Conservation (phyloP, 1,284 basidiomycete genomes). For the Abortiporus biennis region DNA sequence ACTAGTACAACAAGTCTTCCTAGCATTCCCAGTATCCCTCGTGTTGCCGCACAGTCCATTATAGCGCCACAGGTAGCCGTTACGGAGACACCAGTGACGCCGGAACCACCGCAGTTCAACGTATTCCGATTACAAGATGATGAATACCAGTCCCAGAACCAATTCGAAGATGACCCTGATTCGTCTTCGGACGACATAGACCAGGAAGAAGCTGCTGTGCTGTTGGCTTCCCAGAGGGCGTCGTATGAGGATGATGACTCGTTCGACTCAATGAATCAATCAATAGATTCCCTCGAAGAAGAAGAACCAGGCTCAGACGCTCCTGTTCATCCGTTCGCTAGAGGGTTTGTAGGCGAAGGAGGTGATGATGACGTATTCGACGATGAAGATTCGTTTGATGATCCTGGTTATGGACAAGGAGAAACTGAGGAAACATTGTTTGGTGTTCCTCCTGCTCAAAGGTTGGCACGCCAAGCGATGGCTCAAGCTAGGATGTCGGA, state of each 20-base stretch:
- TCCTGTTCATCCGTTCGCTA: conserved; percentile 52
- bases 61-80: conserved; percentile 1
- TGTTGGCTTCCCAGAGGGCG: conserved; percentile 36
- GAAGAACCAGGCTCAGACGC: conserved; percentile 28
- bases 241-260: conserved; percentile 14
- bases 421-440: conserved; percentile 61
- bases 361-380: conserved; percentile 19
- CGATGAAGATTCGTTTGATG: conserved; percentile 49
- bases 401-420: conserved; percentile 18
- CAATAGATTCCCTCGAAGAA: conserved; percentile 3
- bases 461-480: conserved; percentile 22
- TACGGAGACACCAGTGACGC: conserved; percentile 14
- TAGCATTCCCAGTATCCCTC: background rate
- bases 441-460: conserved; percentile 51
- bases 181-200: conserved; percentile 54
- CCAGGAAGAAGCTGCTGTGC: conserved; percentile 44
- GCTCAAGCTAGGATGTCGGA: conserved; percentile 4
- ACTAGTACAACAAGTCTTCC: background rate
- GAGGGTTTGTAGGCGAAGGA: conserved; percentile 15
- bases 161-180: conserved; percentile 30
- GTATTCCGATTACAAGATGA: conserved; percentile 21
- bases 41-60: conserved; percentile 1
- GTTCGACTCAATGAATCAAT: conserved; percentile 20
- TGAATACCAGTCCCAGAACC: conserved; percentile 17
- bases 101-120: conserved; percentile 21